A percentile compares a stretch with the other conserved stretches of the same genome.
phyloP scores from a whole-genome alignment of 768 basidiomycete species.

The Solioccasus polychromus region DNA sequence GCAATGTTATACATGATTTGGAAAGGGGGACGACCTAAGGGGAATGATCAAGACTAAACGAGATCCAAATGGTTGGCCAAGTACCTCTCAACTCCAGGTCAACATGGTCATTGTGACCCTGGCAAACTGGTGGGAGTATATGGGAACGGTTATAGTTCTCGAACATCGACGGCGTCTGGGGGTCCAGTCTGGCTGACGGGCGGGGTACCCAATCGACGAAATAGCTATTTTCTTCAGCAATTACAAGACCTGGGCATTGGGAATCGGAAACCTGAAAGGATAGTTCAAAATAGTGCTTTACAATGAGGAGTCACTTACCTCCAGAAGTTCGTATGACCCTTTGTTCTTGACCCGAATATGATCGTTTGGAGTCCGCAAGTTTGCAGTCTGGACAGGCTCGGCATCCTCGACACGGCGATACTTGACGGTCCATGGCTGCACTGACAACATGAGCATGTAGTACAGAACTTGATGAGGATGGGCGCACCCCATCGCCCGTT shows the following conservation, averaged over 20 bases:
- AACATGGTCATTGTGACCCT: constrained; percentile 76
- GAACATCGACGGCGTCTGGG: constrained; percentile 52
- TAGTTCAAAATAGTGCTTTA: background rate
- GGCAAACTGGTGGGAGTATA: constrained; percentile 76
- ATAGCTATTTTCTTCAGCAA: constrained; percentile 58
- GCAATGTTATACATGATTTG: constrained; percentile 89
- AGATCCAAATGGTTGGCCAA: constrained; percentile 10
- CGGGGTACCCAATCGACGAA: constrained; percentile 76
- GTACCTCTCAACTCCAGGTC: constrained; percentile 79
- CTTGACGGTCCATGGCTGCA: constrained; percentile 83
- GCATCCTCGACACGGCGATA: constrained; percentile 58
- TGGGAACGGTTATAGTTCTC: constrained; percentile 70
- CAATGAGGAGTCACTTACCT: constrained; percentile 39
- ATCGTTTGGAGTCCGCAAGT: constrained; percentile 63
- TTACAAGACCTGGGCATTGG: constrained; percentile 78
- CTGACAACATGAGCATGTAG: constrained; percentile 4
- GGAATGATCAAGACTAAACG: background rate
- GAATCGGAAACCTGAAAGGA: constrained; percentile 66
- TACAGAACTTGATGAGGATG: background rate
- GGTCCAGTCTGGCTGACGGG: constrained; percentile 69
- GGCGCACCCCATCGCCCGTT: constrained; percentile 83
- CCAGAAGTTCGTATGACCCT: constrained; percentile 72
- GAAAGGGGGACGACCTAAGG: constrained; percentile 83
- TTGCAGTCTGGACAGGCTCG: constrained; percentile 38
- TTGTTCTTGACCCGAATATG: constrained; percentile 68